Evolutionary conservation across 441 rosid species (phyloP).

Genomic region (Euphorbia celastroides): DNA sequence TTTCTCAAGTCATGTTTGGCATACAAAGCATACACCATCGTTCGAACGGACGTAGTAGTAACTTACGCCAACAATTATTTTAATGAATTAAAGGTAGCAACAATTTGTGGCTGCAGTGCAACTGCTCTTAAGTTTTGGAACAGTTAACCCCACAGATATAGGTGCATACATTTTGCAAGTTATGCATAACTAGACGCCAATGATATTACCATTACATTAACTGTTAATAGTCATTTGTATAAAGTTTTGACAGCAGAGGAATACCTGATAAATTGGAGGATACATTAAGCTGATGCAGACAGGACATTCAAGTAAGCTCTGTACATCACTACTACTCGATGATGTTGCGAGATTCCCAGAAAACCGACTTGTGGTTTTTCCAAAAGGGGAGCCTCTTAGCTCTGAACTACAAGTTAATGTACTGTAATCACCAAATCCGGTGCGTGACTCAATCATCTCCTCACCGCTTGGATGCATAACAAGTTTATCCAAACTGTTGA

Average conservation of each 20-base stretch:
- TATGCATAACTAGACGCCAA: not conserved
- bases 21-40: not conserved
- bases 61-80: not conserved
- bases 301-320: slow-evolving; percentile 77
- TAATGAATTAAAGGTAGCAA: not conserved
- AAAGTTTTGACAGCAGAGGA: not conserved
- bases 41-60: not conserved
- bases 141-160: not conserved
- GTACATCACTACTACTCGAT: slow-evolving; percentile 51
- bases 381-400: slow-evolving; percentile 34
- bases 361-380: slow-evolving; percentile 35
- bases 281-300: slow-evolving; percentile 71
- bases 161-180: not conserved
- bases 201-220: too few relatives aligned
- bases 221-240: too few relatives aligned
- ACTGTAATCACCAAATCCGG: slow-evolving; percentile 40
- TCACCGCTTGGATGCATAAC: slow-evolving; percentile 57
- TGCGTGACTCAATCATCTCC: slow-evolving; percentile 45
- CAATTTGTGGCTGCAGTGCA: not conserved
- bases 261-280: slow-evolving; percentile 91
- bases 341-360: slow-evolving; percentile 45
- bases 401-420: slow-evolving; percentile 39
- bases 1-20: not conserved
- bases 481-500: slow-evolving; percentile 14
- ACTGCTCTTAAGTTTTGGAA: not conserved